Conservation (phyloP, 495 filamentous ascomycete species). For the Hyaloscypha hepaticicola region DNA sequence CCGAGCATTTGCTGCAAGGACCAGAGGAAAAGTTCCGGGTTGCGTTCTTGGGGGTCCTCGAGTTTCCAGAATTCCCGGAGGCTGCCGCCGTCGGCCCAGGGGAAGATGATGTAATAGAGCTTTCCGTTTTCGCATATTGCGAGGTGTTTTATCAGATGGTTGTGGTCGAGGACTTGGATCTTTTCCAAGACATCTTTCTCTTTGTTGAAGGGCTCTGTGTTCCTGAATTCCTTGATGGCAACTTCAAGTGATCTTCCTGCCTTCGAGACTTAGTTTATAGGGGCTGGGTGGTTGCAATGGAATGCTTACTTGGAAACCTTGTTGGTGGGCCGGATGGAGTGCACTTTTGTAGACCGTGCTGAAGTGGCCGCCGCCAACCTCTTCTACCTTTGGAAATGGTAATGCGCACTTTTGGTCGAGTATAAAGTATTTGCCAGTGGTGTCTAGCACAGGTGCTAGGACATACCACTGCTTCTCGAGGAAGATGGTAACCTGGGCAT, state of each 20-base stretch:
- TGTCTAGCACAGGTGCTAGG: neutral
- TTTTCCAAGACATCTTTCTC: neutral
- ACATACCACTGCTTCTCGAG: neutral
- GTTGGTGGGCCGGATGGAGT: neutral
- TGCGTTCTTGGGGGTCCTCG: neutral
- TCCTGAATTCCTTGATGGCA: neutral
- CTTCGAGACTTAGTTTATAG: no score
- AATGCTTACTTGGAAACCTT: neutral
- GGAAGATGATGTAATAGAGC: conserved; percentile 18
- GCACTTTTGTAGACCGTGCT: neutral
- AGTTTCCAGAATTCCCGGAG: conserved; percentile 13
- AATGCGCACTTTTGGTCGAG: neutral
- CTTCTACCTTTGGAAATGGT: neutral
- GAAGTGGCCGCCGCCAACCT: neutral
- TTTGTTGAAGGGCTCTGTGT: neutral
- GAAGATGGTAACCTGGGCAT: neutral
- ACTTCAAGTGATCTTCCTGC: neutral
- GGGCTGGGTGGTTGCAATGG: neutral
- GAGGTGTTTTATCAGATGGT: neutral
- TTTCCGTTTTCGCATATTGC: neutral
- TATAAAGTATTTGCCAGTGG: neutral
- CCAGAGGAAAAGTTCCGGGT: neutral
- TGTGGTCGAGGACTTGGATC: neutral
- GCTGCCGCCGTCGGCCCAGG: conserved; percentile 22
- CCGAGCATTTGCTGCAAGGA: conserved; percentile 2